phyloP scores from a whole-genome alignment of 352 stramenopile genomes.

The Elongisporangium senticosum region DNA sequence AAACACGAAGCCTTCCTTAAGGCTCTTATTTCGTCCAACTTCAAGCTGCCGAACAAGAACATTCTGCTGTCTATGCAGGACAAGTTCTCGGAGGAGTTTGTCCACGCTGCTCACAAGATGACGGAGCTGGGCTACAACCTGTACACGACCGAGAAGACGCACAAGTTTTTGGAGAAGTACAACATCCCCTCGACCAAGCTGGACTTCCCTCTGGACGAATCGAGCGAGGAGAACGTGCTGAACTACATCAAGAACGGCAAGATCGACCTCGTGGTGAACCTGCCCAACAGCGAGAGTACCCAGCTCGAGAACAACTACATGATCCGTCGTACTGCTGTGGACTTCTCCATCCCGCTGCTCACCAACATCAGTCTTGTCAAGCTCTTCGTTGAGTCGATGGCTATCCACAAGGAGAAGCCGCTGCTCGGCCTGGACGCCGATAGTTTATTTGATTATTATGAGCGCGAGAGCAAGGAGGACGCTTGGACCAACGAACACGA shows the following conservation, averaged over 20 bases:
- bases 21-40: slow-evolving; percentile 91
- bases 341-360: slow-evolving; percentile 90
- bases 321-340: slow-evolving; percentile 89
- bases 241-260: slow-evolving; percentile 93
- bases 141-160: slow-evolving; percentile 92
- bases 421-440: slow-evolving; percentile 91
- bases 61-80: slow-evolving; percentile 95
- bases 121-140: slow-evolving; percentile 94
- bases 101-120: slow-evolving; percentile 94
- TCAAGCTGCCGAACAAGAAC: slow-evolving; percentile 95
- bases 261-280: slow-evolving; percentile 93
- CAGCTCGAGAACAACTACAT: slow-evolving; percentile 91
- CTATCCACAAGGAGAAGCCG: slow-evolving; percentile 89
- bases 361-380: slow-evolving; percentile 91
- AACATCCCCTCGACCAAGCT: slow-evolving; percentile 85
- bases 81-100: slow-evolving; percentile 93
- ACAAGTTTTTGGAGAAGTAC: slow-evolving; percentile 86
- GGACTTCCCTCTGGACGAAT: slow-evolving; percentile 64
- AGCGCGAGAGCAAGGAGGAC: slow-evolving; percentile 87
- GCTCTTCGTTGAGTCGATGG: slow-evolving; percentile 91
- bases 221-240: slow-evolving; percentile 73
- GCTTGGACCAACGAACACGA: slow-evolving; percentile 93
- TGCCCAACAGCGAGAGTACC: slow-evolving; percentile 86
- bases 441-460: slow-evolving; percentile 98
- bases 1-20: slow-evolving; percentile 65